Conservation (phyloP, 345 rosid species). For the Ceriops decandra region DNA sequence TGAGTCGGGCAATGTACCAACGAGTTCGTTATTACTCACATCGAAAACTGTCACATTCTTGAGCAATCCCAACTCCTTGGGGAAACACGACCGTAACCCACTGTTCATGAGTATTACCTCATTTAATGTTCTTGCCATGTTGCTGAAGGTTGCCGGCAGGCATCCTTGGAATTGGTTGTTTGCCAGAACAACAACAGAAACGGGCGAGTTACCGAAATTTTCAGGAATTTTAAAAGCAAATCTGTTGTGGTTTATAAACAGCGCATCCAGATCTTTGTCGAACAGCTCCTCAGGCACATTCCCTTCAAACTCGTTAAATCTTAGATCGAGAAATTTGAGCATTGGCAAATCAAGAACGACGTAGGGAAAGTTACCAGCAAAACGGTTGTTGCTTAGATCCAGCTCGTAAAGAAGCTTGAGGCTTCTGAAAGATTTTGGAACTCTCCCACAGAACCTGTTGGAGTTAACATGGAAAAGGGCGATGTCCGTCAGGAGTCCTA, state of each 20-base stretch:
- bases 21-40: slow-evolving; percentile 51
- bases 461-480: slow-evolving; percentile 72
- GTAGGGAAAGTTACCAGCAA: slow-evolving; percentile 53
- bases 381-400: slow-evolving; percentile 29
- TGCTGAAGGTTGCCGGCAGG: slow-evolving; percentile 54
- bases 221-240: slow-evolving; percentile 56
- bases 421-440: slow-evolving; percentile 44
- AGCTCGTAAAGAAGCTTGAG: slow-evolving; percentile 23
- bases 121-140: slow-evolving; percentile 63
- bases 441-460: slow-evolving; percentile 69
- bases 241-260: slow-evolving; percentile 71
- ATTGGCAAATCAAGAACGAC: slow-evolving; percentile 54
- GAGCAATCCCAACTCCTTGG: slow-evolving; percentile 47
- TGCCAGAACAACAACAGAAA: slow-evolving; percentile 61
- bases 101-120: slow-evolving; percentile 62
- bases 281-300: slow-evolving; percentile 53
- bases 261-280: slow-evolving; percentile 67
- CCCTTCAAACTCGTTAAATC: slow-evolving; percentile 89
- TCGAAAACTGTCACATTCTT: slow-evolving; percentile 63
- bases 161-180: slow-evolving; percentile 68
- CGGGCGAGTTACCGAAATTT: slow-evolving; percentile 70
- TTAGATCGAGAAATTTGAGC: slow-evolving; percentile 70
- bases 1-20: slow-evolving; percentile 51
- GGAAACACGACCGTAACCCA: slow-evolving; percentile 61
- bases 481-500: slow-evolving; percentile 57